These are phyloP conservation scores for Teratosphaeria pseudoeucalypti DNA, from an alignment of 2,329 filamentous ascomycete species.

Conservation along the genomic window DNA sequence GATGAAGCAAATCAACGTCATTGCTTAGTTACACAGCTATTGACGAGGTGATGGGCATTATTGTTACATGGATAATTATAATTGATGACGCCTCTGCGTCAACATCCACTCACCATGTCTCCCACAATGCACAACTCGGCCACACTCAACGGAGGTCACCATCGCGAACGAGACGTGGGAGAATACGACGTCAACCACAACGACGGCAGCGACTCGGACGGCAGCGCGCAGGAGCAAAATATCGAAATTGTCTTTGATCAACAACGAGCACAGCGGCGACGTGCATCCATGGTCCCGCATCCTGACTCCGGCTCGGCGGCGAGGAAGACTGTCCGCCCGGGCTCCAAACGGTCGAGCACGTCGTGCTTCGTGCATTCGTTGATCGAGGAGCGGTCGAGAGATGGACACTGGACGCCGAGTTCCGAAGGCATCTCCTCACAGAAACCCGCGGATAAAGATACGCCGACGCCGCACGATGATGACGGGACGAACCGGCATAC, in stretches of 20 bases:
- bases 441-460: slow-evolving; percentile 34
- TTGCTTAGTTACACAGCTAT: not conserved
- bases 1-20: not conserved
- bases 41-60: too few relatives aligned
- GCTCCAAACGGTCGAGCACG: slow-evolving; percentile 33
- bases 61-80: not conserved
- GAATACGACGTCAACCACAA: not conserved
- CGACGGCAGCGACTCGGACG: slow-evolving; percentile 19
- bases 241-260: slow-evolving; percentile 48
- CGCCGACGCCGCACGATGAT: slow-evolving; percentile 16
- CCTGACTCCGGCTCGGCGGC: slow-evolving; percentile 16
- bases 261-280: slow-evolving; percentile 44
- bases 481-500: slow-evolving; percentile 26
- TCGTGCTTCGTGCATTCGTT: slow-evolving; percentile 54
- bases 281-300: slow-evolving; percentile 47
- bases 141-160: not conserved
- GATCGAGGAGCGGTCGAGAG: slow-evolving; percentile 36
- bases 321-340: slow-evolving; percentile 20
- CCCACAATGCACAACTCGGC: not conserved
- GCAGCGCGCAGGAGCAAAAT: slow-evolving; percentile 14
- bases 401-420: slow-evolving; percentile 11
- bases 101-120: not conserved
- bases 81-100: not conserved
- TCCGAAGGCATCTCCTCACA: slow-evolving; percentile 23
- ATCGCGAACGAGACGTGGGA: not conserved